Base-by-base conservation (phyloP, 495 filamentous ascomycete genomes). In the Trichoderma orchidacearum region DNA sequence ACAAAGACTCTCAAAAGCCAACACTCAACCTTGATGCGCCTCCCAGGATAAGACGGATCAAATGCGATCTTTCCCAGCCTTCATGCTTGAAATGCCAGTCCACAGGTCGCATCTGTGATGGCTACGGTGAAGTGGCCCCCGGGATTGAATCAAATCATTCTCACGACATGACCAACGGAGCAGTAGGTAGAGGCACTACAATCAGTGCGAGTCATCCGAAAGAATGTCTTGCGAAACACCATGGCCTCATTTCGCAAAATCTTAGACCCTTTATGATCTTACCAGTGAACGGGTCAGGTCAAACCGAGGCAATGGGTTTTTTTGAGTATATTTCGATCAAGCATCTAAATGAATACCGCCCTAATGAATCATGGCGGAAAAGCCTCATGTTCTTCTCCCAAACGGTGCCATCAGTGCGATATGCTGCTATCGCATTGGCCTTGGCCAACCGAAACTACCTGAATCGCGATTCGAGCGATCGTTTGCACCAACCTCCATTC, bases 341-440 rank as follows among this genome's bases (percentile, higher is more conserved):
- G 56, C 58, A 63, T 57, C 63, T 69, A 27, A 68, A 64, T 60
- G 61, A 58, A 66, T 66, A 65, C 30, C 58, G 55, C 13, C 65
- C 62, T 30, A 61, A 58, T 35, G 57, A 62, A 35, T 51, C 62
- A 52, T 69, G 67, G 65, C 60, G 58, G 55, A 59, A 63, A 9
- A 65, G 58, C 48, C 63, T 69, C 52, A 62, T 68, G 57, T 62
- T 63, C 53, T 66, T 69, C 52, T 59, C 63, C 18, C 64, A 69
- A 57, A 69, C 67, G 36, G 61, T 68, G 28, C 62, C 61, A 58
- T 61, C 62, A 31, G 67, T 69, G 54, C 64, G 62, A 9, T 54
- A 67, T 60, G 67, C 67, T 29, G 64, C 67, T 28, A 59, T 66
- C 29, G 67, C 65, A 53, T 58, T 69, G 51, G 62, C 65, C 18